Evolutionary conservation across 352 stramenopile species (phyloP).

Genomic region (Globisporangium megalacanthum): DNA sequence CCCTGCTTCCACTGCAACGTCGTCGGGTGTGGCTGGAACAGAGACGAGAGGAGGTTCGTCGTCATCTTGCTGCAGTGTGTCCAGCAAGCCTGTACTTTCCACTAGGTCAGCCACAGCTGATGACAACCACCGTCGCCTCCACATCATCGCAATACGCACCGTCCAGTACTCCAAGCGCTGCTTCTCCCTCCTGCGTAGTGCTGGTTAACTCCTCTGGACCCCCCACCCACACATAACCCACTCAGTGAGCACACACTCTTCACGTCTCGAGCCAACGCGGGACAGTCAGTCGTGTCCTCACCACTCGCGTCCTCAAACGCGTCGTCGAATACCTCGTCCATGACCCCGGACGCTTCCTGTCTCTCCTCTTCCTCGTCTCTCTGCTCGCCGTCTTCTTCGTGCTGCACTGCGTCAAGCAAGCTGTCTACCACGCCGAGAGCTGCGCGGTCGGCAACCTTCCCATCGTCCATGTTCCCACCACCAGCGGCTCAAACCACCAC

Average conservation of each 20-base stretch:
- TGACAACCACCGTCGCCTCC: not conserved
- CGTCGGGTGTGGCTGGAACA: not conserved
- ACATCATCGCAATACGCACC: not conserved
- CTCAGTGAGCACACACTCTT: too few species aligned
- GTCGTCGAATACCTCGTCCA: not conserved
- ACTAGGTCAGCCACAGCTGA: not conserved
- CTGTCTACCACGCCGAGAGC: not conserved
- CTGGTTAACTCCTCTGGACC: not conserved
- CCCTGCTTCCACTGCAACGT: too few species aligned
- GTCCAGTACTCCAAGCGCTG: constrained; percentile 1
- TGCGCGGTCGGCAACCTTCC: not conserved
- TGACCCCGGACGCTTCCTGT: not conserved
- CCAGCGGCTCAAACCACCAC: too few species aligned
- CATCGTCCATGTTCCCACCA: too few species aligned
- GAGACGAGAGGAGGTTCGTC: constrained; percentile 5
- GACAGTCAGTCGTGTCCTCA: too few species aligned
- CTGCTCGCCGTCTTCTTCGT: too few species aligned
- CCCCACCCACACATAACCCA: too few species aligned
- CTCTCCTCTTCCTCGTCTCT: not conserved
- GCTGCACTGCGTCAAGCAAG: not conserved
- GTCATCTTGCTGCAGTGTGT: constrained; percentile 7
- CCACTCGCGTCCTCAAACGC: not conserved
- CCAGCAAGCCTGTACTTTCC: constrained; percentile 7
- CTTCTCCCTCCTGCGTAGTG: not conserved
- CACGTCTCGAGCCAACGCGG: too few species aligned